A percentile compares a stretch with the other conserved stretches of the same genome.
Conservation (phyloP, 257 asterid species). For the Parsonsia alboflavescens region DNA sequence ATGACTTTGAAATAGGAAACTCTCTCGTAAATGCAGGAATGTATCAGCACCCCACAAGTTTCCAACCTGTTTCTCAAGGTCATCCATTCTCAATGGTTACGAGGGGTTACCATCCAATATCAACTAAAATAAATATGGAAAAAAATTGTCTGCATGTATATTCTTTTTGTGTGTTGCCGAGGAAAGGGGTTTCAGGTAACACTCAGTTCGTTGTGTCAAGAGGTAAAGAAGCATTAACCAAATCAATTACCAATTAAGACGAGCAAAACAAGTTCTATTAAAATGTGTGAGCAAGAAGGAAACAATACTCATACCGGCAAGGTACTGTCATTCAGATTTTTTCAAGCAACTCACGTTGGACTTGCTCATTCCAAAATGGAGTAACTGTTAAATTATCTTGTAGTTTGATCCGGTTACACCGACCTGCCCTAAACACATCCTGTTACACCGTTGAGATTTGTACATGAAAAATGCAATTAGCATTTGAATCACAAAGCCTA, state of each 20-base stretch:
- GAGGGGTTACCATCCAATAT: not conserved
- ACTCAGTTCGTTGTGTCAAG: no score
- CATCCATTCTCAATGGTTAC: not conserved
- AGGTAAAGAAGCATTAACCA: no score
- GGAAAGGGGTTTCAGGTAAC: no score
- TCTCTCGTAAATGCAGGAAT: not conserved
- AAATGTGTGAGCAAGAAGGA: not conserved
- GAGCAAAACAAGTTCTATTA: not conserved
- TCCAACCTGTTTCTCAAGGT: not conserved
- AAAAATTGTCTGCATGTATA: no score
- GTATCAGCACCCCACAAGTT: no score
- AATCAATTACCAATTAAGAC: no score
- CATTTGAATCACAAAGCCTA: not conserved
- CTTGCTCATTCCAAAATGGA: not conserved
- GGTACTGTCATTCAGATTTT: not conserved
- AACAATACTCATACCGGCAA: not conserved
- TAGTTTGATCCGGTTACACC: not conserved
- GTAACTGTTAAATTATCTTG: not conserved
- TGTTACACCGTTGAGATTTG: not conserved
- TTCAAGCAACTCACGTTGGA: not conserved
- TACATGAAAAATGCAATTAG: not conserved
- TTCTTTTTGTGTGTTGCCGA: no score
- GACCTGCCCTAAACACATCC: not conserved
- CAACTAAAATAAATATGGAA: no score
- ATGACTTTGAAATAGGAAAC: no score